phyloP scores from a whole-genome alignment of 495 filamentous ascomycete genomes.

The Staphylotrichum longicolle region DNA sequence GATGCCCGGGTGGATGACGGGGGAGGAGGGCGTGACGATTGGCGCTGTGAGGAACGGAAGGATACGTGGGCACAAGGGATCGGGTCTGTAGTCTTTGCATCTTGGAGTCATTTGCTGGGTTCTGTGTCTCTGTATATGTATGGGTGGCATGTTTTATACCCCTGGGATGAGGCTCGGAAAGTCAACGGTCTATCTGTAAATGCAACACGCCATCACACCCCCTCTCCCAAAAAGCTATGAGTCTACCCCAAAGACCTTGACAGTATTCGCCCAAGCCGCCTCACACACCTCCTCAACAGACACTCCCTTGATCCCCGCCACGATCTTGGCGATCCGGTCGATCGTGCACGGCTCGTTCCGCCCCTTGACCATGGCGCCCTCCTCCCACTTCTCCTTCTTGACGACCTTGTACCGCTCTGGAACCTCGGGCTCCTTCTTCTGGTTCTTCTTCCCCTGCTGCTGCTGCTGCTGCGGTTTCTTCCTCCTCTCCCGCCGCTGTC shows the following conservation, averaged over 20 bases:
- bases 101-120: background rate
- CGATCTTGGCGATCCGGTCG: conserved; percentile 75
- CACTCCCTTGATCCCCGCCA: conserved; percentile 81
- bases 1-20: conserved; percentile 91
- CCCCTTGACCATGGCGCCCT: conserved; percentile 82
- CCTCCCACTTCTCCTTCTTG: conserved; percentile 89
- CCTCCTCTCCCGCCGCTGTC: conserved; percentile 12
- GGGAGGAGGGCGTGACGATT: conserved; percentile 74
- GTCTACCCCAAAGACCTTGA: conserved; percentile 74
- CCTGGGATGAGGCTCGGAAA: background rate
- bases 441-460: conserved; percentile 39
- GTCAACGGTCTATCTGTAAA: background rate
- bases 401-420: conserved; percentile 55
- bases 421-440: conserved; percentile 47
- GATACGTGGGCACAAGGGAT: conserved; percentile 51
- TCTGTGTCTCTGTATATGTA: conserved; percentile 1
- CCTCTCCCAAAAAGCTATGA: conserved; percentile 30
- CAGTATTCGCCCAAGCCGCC: conserved; percentile 81
- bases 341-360: conserved; percentile 89
- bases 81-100: conserved; percentile 37
- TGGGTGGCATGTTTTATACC: conserved; percentile 3
- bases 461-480: conserved; percentile 27
- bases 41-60: conserved; percentile 64
- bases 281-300: conserved; percentile 77
- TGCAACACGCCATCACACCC: background rate